These are phyloP conservation scores for Aspergillus uvarum DNA, from an alignment of 2,329 filamentous ascomycete genomes.

Conservation along the genomic window DNA sequence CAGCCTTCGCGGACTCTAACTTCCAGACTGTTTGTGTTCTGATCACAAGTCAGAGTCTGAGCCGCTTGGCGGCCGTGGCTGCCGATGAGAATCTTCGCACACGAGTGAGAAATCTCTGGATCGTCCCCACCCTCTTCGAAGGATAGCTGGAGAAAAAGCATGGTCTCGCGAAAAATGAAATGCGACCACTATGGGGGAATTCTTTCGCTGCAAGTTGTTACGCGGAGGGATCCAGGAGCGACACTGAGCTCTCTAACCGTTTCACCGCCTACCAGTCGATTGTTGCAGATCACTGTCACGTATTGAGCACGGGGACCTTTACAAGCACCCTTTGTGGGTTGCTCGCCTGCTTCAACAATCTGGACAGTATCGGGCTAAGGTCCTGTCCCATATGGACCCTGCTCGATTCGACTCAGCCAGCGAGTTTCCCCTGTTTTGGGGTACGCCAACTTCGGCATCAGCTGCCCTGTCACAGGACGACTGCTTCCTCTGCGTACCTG, in stretches of 20 bases:
- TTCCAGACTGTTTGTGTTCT: background rate
- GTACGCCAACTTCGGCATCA: too few relatives aligned
- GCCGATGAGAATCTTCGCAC: background rate
- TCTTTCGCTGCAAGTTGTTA: too few relatives aligned
- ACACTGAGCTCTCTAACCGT: too few relatives aligned
- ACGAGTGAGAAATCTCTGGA: background rate
- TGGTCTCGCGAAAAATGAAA: too few relatives aligned
- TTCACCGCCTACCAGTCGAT: background rate
- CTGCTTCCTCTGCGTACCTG: too few relatives aligned
- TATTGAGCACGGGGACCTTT: background rate
- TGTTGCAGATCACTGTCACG: background rate
- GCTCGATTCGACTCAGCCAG: too few relatives aligned
- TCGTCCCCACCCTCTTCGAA: background rate
- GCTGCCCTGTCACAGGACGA: too few relatives aligned
- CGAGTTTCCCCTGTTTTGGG: too few relatives aligned
- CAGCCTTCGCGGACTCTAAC: background rate
- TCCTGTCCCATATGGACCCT: background rate
- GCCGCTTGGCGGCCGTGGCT: background rate
- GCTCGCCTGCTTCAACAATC: background rate
- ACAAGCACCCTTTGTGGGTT: background rate
- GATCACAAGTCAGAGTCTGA: background rate
- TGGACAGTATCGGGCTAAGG: background rate
- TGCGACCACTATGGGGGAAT: too few relatives aligned
- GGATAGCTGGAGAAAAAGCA: background rate
- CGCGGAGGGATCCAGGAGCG: too few relatives aligned